phyloP scores from a whole-genome alignment of 1,284 basidiomycete genomes.

The Sporisorium reilianum region DNA sequence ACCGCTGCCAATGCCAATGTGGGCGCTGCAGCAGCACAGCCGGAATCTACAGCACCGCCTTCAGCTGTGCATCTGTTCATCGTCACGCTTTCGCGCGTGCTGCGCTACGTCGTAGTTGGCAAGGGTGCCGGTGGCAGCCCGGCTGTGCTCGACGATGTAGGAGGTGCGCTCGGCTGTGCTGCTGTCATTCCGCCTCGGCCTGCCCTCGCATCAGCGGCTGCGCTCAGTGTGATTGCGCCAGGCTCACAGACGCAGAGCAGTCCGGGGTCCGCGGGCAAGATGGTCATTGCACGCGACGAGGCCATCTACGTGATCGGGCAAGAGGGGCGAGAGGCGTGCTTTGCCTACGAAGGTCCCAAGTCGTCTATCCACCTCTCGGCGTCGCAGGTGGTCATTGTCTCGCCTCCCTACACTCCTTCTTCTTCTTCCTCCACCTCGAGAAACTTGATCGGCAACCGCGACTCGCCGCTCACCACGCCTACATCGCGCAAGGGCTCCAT shows the following conservation, averaged over 20 bases:
- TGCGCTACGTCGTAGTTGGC: slow-evolving; percentile 82
- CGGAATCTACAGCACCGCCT: slow-evolving; percentile 19
- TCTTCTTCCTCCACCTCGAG: slow-evolving; percentile 84
- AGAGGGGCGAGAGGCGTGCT: slow-evolving; percentile 85
- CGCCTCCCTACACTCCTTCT: slow-evolving; percentile 82
- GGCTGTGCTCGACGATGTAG: slow-evolving; percentile 84
- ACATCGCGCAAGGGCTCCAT: slow-evolving; percentile 19
- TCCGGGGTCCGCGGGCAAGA: slow-evolving; percentile 75
- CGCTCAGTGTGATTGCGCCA: background rate
- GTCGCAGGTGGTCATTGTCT: slow-evolving; percentile 77
- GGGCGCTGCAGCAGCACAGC: slow-evolving; percentile 7
- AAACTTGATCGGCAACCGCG: slow-evolving; percentile 73
- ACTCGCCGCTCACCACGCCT: slow-evolving; percentile 35
- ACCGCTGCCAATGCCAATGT: slow-evolving; percentile 1
- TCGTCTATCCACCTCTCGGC: slow-evolving; percentile 51
- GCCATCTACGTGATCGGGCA: slow-evolving; percentile 88
- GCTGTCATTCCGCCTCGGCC: slow-evolving; percentile 67
- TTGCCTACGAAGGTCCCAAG: slow-evolving; percentile 73
- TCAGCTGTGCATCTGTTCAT: slow-evolving; percentile 80
- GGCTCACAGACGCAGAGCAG: background rate
- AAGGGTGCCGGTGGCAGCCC: slow-evolving; percentile 77
- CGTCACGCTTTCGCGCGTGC: slow-evolving; percentile 84
- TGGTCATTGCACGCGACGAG: slow-evolving; percentile 90
- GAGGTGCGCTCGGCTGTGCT: slow-evolving; percentile 84
- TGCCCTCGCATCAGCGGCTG: background rate